Conservation (phyloP, 2,329 filamentous ascomycete genomes). For the Diaporthe sp. region DNA sequence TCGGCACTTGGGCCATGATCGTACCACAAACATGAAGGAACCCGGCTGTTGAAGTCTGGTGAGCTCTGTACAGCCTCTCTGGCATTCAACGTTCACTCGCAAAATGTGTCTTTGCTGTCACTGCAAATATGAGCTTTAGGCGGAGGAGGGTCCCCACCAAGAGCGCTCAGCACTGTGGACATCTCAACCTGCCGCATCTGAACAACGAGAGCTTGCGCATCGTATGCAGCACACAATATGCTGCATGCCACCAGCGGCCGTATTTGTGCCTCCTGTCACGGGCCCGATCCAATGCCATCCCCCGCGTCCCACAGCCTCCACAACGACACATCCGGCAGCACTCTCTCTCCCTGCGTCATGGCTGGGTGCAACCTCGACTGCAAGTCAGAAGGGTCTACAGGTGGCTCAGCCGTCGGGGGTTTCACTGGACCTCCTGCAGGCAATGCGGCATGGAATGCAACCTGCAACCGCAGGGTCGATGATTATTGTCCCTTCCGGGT, state of each 20-base stretch:
- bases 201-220: neutral
- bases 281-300: constrained; percentile 18
- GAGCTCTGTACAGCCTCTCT: neutral
- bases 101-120: neutral
- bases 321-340: constrained; percentile 11
- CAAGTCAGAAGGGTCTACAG: constrained; percentile 13
- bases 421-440: constrained; percentile 28
- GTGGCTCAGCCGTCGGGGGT: neutral
- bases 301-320: constrained; percentile 34
- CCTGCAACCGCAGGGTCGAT: constrained; percentile 17
- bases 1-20: neutral
- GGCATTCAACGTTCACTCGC: neutral
- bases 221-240: neutral
- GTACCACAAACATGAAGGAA: neutral
- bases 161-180: neutral
- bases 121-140: neutral
- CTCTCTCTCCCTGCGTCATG: constrained; percentile 10
- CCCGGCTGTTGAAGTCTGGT: neutral
- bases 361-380: constrained; percentile 24
- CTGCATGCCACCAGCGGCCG: constrained; percentile 25
- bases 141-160: neutral
- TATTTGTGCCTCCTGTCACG: constrained; percentile 29
- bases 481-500: neutral
- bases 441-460: constrained; percentile 1
- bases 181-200: constrained; percentile 5